Conservation (phyloP, 768 basidiomycete genomes). For the Hygrophorus pudorinus region DNA sequence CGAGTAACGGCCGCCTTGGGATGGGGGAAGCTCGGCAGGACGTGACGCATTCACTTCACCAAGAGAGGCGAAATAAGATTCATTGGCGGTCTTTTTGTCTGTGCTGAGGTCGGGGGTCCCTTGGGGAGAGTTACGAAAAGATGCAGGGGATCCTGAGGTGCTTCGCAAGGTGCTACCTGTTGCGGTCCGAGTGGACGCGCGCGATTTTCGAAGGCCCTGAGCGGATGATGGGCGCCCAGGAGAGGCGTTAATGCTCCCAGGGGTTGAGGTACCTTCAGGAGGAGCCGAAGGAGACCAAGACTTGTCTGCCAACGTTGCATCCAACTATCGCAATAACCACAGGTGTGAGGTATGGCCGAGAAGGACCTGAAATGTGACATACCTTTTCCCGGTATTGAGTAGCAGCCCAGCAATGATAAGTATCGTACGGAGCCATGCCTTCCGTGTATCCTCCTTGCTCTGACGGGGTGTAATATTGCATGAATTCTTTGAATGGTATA, state of each 20-base stretch:
- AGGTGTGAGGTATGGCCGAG: slow-evolving; percentile 2
- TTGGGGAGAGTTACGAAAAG: slow-evolving; percentile 31
- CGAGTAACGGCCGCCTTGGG: slow-evolving; percentile 87
- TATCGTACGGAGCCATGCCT: slow-evolving; percentile 54
- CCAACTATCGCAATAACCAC: slow-evolving; percentile 43
- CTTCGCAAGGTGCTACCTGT: slow-evolving; percentile 37
- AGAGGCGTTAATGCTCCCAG: slow-evolving; percentile 30
- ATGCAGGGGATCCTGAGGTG: slow-evolving; percentile 46
- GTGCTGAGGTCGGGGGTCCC: slow-evolving; percentile 32
- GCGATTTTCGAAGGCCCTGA: slow-evolving; percentile 82
- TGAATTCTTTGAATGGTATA: slow-evolving; percentile 67
- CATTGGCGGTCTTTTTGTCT: slow-evolving; percentile 75
- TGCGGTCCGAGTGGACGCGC: slow-evolving; percentile 52
- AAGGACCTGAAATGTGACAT: slow-evolving; percentile 7
- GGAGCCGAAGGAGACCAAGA: slow-evolving; percentile 73
- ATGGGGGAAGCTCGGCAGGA: slow-evolving; percentile 74
- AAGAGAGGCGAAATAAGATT: slow-evolving; percentile 75
- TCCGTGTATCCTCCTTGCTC: slow-evolving; percentile 64
- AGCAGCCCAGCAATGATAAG: slow-evolving; percentile 91
- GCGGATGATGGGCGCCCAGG: slow-evolving; percentile 62
- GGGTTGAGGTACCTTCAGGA: slow-evolving; percentile 34
- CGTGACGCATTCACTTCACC: slow-evolving; percentile 76
- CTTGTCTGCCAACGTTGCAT: slow-evolving; percentile 62
- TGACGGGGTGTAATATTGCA: slow-evolving; percentile 55
- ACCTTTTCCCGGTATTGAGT: slow-evolving; percentile 94